Base-by-base conservation (phyloP, 2,329 filamentous ascomycete genomes). In the Phaeomoniella chlamydospora region DNA sequence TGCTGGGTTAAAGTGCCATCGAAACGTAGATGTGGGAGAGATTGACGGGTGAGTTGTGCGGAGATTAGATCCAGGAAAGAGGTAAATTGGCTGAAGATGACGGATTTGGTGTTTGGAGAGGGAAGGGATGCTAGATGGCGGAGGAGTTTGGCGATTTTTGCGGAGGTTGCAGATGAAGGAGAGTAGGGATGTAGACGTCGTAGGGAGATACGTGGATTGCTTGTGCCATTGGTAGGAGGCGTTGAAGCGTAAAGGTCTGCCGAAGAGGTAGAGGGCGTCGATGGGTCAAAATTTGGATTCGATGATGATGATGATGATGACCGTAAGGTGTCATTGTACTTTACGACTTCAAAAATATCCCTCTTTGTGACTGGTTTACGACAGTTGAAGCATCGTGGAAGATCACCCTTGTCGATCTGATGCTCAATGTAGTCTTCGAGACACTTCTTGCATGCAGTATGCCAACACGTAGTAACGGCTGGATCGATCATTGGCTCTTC, bases 81-180 rank as follows among this genome's bases (percentile, higher is more conserved):
- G 0, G 90, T 98, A 56, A 98, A 98, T 57, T 98, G 90, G 38
- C 82, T 90, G 60, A 98, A 98, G 18, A 98, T 78, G 15, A 96
- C 87, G 1, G 82, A 85, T 58, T 94, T 96, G 34, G 79, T 80
- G 4, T 57, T 65, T 6, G 22, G 22, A 0, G 77, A 72, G n/a
- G 80, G 75, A 5, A 92, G 59, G 1, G 65, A 61, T 30, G 80
- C 79, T 4, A 98, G 71, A 40, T 90, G 76, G 3, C 65, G 70
- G 43, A 94, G 70, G 4, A 98, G 68, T 1, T 82, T 72, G 31
- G 81, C 75, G 10, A 96, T 81, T 56, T 98, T 98, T 33, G 90
- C 83, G 0, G 86, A 94, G 2, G 62, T 65, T 36, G 61, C 59
- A 3, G 62, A 59, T 4, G 61, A 61, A 0, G 62, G 62, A 0